Percentiles rank a stretch among this genome's conserved stretches.
phyloP scores from a whole-genome alignment of 768 basidiomycete species.

The Rhodotorula taiwanensis region DNA sequence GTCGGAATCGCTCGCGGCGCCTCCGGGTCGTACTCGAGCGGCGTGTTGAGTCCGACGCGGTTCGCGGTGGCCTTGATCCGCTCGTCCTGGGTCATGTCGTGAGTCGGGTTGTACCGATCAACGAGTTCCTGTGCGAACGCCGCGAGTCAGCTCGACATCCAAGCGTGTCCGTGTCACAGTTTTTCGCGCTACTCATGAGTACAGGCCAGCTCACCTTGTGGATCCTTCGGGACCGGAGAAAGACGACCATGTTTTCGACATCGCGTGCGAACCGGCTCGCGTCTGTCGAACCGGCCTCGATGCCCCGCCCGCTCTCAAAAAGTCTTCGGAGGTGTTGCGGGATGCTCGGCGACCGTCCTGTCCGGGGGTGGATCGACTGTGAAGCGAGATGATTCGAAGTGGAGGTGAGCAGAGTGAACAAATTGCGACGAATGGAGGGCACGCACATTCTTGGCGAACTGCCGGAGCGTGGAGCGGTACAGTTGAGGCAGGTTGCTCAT shows the following conservation, averaged over 20 bases:
- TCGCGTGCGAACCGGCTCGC: slow-evolving; percentile 8
- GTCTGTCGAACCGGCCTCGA: neutral
- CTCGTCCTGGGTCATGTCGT: slow-evolving; percentile 30
- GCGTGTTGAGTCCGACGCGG: slow-evolving; percentile 28
- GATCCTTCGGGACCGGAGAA: slow-evolving; percentile 24
- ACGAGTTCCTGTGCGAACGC: slow-evolving; percentile 25
- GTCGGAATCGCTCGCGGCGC: neutral
- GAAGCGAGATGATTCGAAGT: neutral
- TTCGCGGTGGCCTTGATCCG: slow-evolving; percentile 26
- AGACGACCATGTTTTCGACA: slow-evolving; percentile 33
- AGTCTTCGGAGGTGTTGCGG: slow-evolving; percentile 18
- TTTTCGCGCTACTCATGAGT: neutral
- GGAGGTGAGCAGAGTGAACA: neutral
- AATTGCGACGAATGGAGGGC: neutral
- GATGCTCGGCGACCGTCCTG: slow-evolving; percentile 21
- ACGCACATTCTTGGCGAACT: slow-evolving; percentile 35
- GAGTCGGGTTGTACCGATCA: slow-evolving; percentile 35
- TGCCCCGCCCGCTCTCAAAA: slow-evolving; percentile 20
- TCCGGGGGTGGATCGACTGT: slow-evolving; percentile 33
- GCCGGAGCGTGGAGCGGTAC: slow-evolving; percentile 31
- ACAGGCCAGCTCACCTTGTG: slow-evolving; percentile 26
- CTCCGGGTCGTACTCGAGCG: slow-evolving; percentile 18
- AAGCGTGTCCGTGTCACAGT: no score
- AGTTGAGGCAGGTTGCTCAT: slow-evolving; percentile 21
- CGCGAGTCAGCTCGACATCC: no score